Conservation (phyloP, 2,329 filamentous ascomycete genomes). For the Exophiala sideris region DNA sequence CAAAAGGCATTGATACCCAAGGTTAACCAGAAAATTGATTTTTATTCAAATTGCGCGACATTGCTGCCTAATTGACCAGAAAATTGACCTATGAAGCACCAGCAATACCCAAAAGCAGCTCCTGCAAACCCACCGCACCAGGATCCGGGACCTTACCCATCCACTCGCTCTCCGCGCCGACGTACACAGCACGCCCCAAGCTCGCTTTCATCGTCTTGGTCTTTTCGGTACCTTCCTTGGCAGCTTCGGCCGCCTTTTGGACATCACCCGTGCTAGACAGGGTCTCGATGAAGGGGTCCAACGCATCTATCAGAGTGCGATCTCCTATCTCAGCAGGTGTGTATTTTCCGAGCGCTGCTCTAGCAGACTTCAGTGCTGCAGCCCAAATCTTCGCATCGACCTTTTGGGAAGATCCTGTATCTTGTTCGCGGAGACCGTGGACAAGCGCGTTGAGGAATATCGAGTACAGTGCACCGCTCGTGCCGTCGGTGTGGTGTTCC, state of each 20-base stretch:
- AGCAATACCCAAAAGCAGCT: constrained; percentile 77
- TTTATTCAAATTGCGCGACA: background rate
- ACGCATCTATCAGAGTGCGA: constrained; percentile 82
- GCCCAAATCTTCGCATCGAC: constrained; percentile 57
- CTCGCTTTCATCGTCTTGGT: constrained; percentile 93
- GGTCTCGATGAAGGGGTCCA: constrained; percentile 79
- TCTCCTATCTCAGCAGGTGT: constrained; percentile 88
- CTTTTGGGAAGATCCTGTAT: constrained; percentile 42
- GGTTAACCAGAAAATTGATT: background rate
- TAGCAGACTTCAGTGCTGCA: constrained; percentile 67
- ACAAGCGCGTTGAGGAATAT: constrained; percentile 89
- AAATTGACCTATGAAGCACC: constrained; percentile 39
- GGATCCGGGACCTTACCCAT: constrained; percentile 72
- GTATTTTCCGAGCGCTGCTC: constrained; percentile 71
- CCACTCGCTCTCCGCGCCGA: constrained; percentile 64
- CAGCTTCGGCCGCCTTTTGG: constrained; percentile 69
- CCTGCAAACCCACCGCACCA: constrained; percentile 72
- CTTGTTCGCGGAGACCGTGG: constrained; percentile 59
- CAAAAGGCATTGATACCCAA: constrained; percentile 1
- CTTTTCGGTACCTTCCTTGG: constrained; percentile 69
- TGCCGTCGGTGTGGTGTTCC: constrained; percentile 70
- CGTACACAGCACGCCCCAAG: constrained; percentile 77
- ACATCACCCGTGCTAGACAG: constrained; percentile 65
- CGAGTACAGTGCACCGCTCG: constrained; percentile 72
- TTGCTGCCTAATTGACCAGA: background rate